phyloP scores from a whole-genome alignment of 106 monocot genomes.

The Dendrobium chrysotoxum region DNA sequence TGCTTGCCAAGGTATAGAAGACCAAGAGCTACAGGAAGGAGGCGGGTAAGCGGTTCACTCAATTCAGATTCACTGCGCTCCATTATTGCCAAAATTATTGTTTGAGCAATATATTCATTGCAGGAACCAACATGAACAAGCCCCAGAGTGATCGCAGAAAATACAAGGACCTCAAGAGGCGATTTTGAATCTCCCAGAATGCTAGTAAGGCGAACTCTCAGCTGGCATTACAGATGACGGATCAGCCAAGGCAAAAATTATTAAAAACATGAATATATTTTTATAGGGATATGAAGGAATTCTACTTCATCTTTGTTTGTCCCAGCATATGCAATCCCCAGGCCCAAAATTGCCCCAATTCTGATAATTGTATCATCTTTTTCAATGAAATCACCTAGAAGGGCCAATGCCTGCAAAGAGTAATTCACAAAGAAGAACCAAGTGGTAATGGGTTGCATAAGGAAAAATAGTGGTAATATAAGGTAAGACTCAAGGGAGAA shows the following conservation, averaged over 20 bases:
- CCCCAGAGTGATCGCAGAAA: conserved; percentile 79
- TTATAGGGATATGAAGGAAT: conserved; percentile 4
- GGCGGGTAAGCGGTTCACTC: conserved; percentile 67
- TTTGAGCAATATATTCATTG: conserved; percentile 89
- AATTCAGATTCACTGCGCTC: conserved; percentile 83
- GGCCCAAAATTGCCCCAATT: conserved; percentile 95
- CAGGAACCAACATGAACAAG: conserved; percentile 92
- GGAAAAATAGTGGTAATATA: not conserved
- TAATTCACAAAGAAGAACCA: not conserved
- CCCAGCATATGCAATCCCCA: conserved; percentile 98
- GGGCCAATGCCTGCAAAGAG: conserved; percentile 69
- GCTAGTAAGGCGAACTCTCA: conserved; percentile 41
- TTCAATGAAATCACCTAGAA: conserved; percentile 68
- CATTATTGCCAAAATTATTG: conserved; percentile 88
- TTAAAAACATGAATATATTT: not conserved
- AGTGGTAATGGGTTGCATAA: not conserved
- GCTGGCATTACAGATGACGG: conserved; percentile 29
- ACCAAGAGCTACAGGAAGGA: conserved; percentile 98
- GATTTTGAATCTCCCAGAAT: conserved; percentile 68
- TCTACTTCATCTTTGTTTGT: conserved; percentile 88
- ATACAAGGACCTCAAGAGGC: conserved; percentile 84
- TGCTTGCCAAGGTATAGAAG: conserved; percentile 97
- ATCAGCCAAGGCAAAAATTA: conserved; percentile 4
- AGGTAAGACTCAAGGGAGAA: not conserved
- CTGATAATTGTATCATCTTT: conserved; percentile 75